Evolutionary conservation across 2,329 filamentous ascomycete genomes (phyloP).

Genomic region (Lachnellula suecica): DNA sequence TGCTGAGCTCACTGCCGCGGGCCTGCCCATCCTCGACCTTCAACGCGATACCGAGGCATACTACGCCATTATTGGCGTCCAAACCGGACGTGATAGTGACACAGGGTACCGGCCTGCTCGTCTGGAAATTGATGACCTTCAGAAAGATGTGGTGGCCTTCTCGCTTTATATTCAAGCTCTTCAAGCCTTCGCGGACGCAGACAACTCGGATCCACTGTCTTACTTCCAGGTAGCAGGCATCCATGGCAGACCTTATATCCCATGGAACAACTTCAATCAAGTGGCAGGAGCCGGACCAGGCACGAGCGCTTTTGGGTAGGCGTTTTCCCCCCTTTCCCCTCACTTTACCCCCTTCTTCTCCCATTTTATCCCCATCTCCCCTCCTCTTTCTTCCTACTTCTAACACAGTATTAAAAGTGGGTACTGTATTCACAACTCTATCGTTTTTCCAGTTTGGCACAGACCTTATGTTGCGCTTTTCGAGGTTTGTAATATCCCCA

Average conservation of each 20-base stretch:
- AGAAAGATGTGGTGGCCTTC: conserved; percentile 10
- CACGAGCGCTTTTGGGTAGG: conserved; percentile 4
- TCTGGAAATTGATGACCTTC: conserved; percentile 13
- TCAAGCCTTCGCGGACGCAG: conserved; percentile 10
- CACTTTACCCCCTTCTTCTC: too few species aligned
- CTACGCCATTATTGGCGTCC: conserved; percentile 9
- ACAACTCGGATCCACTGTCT: conserved; percentile 12
- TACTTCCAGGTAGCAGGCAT: conserved; percentile 22
- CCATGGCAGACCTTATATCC: conserved; percentile 24
- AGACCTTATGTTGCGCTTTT: conserved; percentile 53
- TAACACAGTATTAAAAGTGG: too few species aligned
- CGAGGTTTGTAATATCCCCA: conserved; percentile 42
- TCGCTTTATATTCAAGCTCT: conserved; percentile 22
- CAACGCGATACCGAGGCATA: background rate
- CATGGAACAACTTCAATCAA: conserved; percentile 25
- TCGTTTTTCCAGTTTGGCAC: conserved; percentile 43
- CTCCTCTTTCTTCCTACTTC: too few species aligned
- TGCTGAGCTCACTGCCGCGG: background rate
- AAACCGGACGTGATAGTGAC: conserved; percentile 9
- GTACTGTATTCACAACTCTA: conserved; percentile 28
- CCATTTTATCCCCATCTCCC: too few species aligned
- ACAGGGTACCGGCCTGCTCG: conserved; percentile 8
- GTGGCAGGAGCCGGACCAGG: background rate
- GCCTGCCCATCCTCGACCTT: background rate
- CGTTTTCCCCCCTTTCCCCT: too few species aligned